Evolutionary conservation across 2,329 filamentous ascomycete species (phyloP).

Genomic region (Aspergillus persii): DNA sequence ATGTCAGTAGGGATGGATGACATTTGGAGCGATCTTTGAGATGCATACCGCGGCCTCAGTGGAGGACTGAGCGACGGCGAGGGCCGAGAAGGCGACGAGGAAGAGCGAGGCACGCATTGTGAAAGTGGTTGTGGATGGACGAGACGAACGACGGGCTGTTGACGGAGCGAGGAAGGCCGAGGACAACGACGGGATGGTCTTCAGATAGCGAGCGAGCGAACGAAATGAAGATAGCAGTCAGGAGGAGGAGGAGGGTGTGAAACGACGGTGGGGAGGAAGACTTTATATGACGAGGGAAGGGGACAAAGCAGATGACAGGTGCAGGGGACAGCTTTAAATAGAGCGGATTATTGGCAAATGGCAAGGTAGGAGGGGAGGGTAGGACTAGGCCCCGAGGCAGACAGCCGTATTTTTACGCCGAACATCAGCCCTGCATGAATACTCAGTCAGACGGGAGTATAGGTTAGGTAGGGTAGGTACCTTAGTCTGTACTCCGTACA

Average conservation of each 20-base stretch:
- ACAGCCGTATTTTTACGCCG: no score
- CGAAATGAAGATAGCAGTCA: constrained; percentile 3
- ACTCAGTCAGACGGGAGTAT: no score
- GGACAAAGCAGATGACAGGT: constrained; percentile 14
- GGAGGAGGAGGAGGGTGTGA: background rate
- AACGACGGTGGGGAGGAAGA: constrained; percentile 9
- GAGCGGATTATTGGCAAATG: background rate
- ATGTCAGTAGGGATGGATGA: background rate
- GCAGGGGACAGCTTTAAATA: constrained; percentile 19
- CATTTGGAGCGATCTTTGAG: background rate
- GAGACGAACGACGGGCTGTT: background rate
- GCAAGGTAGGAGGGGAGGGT: no score
- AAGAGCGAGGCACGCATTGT: constrained; percentile 49
- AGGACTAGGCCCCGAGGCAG: no score
- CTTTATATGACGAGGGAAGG: constrained; percentile 18
- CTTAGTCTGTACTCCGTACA: background rate
- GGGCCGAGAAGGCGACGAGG: constrained; percentile 44
- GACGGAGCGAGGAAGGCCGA: background rate
- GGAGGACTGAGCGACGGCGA: constrained; percentile 40
- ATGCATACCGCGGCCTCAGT: constrained; percentile 20
- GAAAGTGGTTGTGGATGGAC: constrained; percentile 16
- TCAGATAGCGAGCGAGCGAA: constrained; percentile 7
- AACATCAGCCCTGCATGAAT: no score
- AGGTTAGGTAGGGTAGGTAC: no score
- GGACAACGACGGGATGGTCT: background rate